phyloP scores from a whole-genome alignment of 1,284 basidiomycete genomes.

The Athelia psychrophila region DNA sequence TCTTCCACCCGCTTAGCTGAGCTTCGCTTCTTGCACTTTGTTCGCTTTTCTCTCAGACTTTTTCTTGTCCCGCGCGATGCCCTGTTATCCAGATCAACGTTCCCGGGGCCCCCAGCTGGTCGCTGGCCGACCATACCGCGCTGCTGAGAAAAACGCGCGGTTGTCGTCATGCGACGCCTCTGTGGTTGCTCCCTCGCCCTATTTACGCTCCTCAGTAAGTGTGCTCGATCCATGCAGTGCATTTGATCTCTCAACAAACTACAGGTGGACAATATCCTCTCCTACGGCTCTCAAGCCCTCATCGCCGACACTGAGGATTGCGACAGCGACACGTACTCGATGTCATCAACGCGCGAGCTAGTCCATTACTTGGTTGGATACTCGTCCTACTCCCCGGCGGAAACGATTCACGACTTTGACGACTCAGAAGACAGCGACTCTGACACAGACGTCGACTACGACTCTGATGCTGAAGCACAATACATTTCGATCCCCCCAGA shows the following conservation, averaged over 20 bases:
- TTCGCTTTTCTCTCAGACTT: neutral
- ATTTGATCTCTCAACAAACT: neutral
- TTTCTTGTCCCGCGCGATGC: neutral
- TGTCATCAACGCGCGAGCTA: neutral
- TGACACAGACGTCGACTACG: neutral
- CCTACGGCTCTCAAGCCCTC: neutral
- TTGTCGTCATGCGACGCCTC: neutral
- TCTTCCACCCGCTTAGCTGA: neutral
- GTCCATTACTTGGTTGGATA: neutral
- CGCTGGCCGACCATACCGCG: neutral
- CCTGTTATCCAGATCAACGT: neutral
- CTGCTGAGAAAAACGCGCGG: too few relatives aligned
- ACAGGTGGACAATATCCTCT: neutral
- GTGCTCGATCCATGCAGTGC: neutral
- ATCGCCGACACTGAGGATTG: neutral
- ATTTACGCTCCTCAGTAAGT: neutral
- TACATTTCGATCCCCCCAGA: neutral
- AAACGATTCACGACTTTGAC: neutral
- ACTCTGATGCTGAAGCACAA: slow-evolving; percentile 1
- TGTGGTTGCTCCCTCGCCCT: neutral
- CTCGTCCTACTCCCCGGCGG: neutral
- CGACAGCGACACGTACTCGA: neutral
- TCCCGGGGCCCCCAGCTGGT: neutral
- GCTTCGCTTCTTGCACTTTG: neutral
- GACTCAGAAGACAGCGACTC: neutral